A percentile compares a stretch with the other conserved stretches of the same genome.
phyloP scores from a whole-genome alignment of 2,329 filamentous ascomycete genomes.

The Exophiala phaeomuriformis region DNA sequence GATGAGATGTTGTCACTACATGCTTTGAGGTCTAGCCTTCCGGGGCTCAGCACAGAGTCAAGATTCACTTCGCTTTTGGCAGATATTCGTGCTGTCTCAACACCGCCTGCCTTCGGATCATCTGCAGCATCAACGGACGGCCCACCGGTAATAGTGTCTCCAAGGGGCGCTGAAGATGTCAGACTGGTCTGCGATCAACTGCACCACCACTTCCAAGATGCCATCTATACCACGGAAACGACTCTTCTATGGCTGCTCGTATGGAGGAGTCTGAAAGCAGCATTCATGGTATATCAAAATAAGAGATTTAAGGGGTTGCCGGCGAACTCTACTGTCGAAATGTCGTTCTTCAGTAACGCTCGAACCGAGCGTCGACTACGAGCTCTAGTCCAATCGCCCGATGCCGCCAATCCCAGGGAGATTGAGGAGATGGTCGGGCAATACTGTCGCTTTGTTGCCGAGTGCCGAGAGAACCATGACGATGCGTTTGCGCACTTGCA shows the following conservation, averaged over 20 bases:
- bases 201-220: constrained; percentile 9
- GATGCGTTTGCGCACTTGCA: constrained; percentile 15
- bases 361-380: constrained; percentile 3
- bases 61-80: constrained; percentile 4
- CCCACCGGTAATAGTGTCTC: neutral
- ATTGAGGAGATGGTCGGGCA: constrained; percentile 20
- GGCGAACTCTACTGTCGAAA: neutral
- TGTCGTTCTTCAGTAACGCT: constrained; percentile 15
- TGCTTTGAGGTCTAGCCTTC: neutral
- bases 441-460: constrained; percentile 19
- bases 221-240: constrained; percentile 14
- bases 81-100: constrained; percentile 4
- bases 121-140: neutral
- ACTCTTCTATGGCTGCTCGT: constrained; percentile 18
- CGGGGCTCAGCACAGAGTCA: constrained; percentile 1
- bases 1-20: constrained; percentile 3
- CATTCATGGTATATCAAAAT: constrained; percentile 8
- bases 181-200: constrained; percentile 1
- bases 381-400: constrained; percentile 5
- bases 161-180: neutral
- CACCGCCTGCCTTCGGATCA: neutral
- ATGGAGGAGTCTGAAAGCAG: constrained; percentile 14
- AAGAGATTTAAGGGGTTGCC: neutral
- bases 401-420: constrained; percentile 15
- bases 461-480: constrained; percentile 8